Base-by-base conservation (phyloP, 2,329 filamentous ascomycete species). In the Hypomyces rosellus region DNA sequence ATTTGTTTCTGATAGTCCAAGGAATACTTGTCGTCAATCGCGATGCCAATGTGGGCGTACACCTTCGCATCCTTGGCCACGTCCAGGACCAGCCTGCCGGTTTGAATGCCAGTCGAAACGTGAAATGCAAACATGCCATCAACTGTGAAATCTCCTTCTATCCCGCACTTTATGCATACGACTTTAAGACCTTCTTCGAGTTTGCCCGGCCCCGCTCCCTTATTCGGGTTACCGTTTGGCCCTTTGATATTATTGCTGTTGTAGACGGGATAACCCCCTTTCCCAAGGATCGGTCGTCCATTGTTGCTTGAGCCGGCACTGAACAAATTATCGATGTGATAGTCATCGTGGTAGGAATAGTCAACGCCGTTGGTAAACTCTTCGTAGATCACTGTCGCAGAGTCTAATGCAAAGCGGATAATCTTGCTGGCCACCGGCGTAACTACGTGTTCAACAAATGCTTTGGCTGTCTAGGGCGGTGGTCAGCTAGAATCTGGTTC, bases 101-200 rank as follows among this genome's bases (percentile, higher is more conserved):
- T 7, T 20, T 8, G 12, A 9, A 50, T 45, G 42, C 48, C 48
- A 39, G 22, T 38, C 22, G 6, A 15, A 15, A 41, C 14, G 15
- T 30, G 13, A 20, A 50, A 50, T 3, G 48, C 48, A 25, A 50
- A 38, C 3, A n/a, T 20, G 15, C 48, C 48, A 16, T 34, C 22
- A 12, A 46, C 18, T 6, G 34, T 18, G n/a, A 50, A 50, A 38
- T 50, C 48, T 6, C 34, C 48, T 7, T 33, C 12, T 8, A 50
- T 13, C 13, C 48, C 48, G 36, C 48, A 50, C 20, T 50, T 50
- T 18, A 45, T 22, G 14, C 48, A 50, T 30, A 8, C 11, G 20
- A 46, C 18, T 14, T 43, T 42, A 12, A 37, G 11, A 18, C 48
- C 48, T 4, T 5, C 12, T 20, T 37, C 39, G 8, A 34, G 12